Evolutionary conservation across 2,329 filamentous ascomycete species (phyloP), one percentile per base, ranked within the genome.

Genomic region (Monilinia fructigena): DNA sequence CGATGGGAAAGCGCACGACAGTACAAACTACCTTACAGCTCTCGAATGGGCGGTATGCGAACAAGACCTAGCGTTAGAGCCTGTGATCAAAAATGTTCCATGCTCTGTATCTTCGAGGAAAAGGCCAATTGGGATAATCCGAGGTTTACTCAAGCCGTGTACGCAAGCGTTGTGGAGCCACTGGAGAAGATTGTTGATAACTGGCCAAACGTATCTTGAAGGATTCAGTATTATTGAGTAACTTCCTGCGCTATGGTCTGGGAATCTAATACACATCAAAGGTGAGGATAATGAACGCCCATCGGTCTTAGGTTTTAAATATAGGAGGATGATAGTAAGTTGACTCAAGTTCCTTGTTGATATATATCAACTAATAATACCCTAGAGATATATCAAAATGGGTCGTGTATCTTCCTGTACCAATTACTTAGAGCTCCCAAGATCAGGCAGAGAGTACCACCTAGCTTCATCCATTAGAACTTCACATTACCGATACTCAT

Each of bases 101-200:
- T 72, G 16, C 68, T 65, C n/a, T 71, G 67, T 42, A 55, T 64
- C 4, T 71, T 73, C 4, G 67, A 72, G 12, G 69, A 67, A 26
- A 73, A 70, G 40, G 59, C 72, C 4, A 67, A 73, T 52, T 74
- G 70, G 72, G 64, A 64, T 8, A 66, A 68, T 50, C 68, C 55
- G 35, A 68, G 48, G 12, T 74, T 74, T 35, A 68, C 64, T 3
- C 68, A 72, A 31, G 70, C 67, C n/a, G 71, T 73, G 7, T 73
- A 74, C 68, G 47, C 55, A 2, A 68, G 58, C 38, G 66, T 74
- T 28, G 69, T 73, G 6, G 66, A 67, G 20, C 71, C 70, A 8
- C 64, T 73, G 55, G 71, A 72, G 38, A 63, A 61, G 26, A 54
- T 67, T 12, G 52, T 66, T 14, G 48, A 3, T 12, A 59, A 26